Percentiles rank a stretch among this genome's conserved stretches.
Evolutionary conservation across 1,139 yeast genomes (phyloP).

Genomic region (Ashbya aceris): DNA sequence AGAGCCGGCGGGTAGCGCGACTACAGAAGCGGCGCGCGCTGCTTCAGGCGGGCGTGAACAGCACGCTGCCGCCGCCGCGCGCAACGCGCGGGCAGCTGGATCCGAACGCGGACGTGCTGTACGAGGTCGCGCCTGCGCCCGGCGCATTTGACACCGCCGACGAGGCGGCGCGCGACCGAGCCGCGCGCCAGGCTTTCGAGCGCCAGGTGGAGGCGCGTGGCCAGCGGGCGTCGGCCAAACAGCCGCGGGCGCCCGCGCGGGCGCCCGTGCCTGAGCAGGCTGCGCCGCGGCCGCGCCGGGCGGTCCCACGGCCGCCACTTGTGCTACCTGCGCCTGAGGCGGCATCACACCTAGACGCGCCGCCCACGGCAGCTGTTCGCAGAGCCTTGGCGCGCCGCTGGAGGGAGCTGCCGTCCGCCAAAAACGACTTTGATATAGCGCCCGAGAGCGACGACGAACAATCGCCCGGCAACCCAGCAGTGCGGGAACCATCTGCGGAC

Average conservation of each 20-base stretch:
- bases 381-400: conserved; percentile 24
- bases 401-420: conserved; percentile 42
- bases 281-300: conserved; percentile 1
- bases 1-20: conserved; percentile 63
- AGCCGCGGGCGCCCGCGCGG: conserved; percentile 46
- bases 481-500: background rate
- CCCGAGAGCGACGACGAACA: conserved; percentile 18
- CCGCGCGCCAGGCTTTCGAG: conserved; percentile 38
- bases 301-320: background rate
- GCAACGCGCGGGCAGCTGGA: conserved; percentile 51
- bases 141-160: conserved; percentile 64
- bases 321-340: background rate
- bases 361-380: background rate
- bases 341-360: background rate
- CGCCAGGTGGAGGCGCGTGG: conserved; percentile 31
- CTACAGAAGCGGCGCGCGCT: conserved; percentile 77
- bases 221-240: conserved; percentile 31
- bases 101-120: conserved; percentile 74
- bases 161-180: conserved; percentile 41
- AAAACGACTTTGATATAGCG: conserved; percentile 49
- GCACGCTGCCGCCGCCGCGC: conserved; percentile 34
- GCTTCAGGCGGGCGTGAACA: conserved; percentile 73
- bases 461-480: too few relatives aligned
- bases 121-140: conserved; percentile 59
- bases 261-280: conserved; percentile 30